Conservation (phyloP, 345 rosid species). For the Anacardium occidentale region DNA sequence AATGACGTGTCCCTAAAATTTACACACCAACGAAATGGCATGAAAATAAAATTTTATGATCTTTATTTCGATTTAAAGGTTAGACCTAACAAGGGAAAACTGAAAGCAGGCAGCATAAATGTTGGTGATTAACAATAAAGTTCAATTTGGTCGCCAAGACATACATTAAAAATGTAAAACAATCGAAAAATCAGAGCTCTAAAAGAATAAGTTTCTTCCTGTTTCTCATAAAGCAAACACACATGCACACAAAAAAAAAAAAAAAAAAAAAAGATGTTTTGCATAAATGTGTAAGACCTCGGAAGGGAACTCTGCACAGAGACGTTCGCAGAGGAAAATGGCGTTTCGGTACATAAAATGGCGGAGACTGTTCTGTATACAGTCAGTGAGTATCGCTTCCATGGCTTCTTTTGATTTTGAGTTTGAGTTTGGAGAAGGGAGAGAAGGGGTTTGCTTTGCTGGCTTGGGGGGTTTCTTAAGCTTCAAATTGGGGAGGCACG, state of each 20-base stretch:
- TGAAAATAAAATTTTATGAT: neutral
- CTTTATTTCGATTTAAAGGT: neutral
- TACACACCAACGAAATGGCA: neutral
- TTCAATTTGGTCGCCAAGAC: neutral
- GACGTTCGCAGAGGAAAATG: conserved; percentile 95
- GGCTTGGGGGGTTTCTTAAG: conserved; percentile 28
- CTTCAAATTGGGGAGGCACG: conserved; percentile 47
- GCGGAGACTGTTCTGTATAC: conserved; percentile 82
- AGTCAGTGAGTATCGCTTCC: conserved; percentile 84
- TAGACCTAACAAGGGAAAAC: conserved; percentile 7
- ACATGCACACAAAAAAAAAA: neutral
- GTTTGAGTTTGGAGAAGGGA: conserved; percentile 15
- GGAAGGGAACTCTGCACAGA: conserved; percentile 93
- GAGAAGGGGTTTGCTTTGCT: conserved; percentile 30
- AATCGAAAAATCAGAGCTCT: neutral
- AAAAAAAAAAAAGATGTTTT: neutral
- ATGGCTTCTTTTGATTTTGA: conserved; percentile 39
- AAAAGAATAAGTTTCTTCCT: neutral
- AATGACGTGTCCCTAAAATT: neutral
- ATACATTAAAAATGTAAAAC: neutral
- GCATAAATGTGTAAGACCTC: conserved; percentile 50
- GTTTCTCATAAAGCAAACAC: conserved; percentile 15
- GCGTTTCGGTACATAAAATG: conserved; percentile 82
- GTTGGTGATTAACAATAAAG: neutral
- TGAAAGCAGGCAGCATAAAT: neutral